These are phyloP conservation scores for Penicillium sp. DNA, from an alignment of 2,329 filamentous ascomycete genomes.

Conservation along the genomic window DNA sequence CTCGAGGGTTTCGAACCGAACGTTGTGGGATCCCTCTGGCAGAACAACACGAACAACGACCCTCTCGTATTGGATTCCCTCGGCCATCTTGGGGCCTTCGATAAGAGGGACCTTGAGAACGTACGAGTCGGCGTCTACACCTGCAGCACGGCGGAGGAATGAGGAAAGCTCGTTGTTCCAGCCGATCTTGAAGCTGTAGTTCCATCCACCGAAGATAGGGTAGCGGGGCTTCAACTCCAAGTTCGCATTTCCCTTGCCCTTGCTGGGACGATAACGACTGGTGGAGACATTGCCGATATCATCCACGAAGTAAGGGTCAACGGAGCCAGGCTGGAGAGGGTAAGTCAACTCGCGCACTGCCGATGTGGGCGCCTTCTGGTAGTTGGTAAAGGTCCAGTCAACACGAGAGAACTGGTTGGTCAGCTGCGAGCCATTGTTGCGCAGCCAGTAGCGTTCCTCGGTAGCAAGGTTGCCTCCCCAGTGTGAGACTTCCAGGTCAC, in stretches of 20 bases:
- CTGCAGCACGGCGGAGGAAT: constrained; percentile 66
- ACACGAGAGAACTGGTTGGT: constrained; percentile 73
- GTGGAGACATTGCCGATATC: constrained; percentile 97
- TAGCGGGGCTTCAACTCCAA: constrained; percentile 92
- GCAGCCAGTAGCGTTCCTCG: constrained; percentile 88
- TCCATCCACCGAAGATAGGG: constrained; percentile 97
- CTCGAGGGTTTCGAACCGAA: constrained; percentile 69
- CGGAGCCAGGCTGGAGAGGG: constrained; percentile 75
- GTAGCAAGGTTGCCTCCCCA: constrained; percentile 97
- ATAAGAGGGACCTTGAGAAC: constrained; percentile 89
- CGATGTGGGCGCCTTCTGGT: constrained; percentile 73
- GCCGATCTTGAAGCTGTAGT: constrained; percentile 93
- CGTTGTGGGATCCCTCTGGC: constrained; percentile 79
- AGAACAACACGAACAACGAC: constrained; percentile 80
- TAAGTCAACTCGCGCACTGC: constrained; percentile 82
- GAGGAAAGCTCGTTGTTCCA: constrained; percentile 86
- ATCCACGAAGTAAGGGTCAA: constrained; percentile 91
- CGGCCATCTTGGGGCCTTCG: constrained; percentile 82
- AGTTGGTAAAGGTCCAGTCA: constrained; percentile 71
- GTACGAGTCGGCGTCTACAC: constrained; percentile 65
- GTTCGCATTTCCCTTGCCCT: constrained; percentile 55
- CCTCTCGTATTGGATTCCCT: constrained; percentile 84
- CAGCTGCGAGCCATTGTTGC: constrained; percentile 81
- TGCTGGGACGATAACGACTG: constrained; percentile 71
- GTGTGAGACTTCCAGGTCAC: constrained; percentile 93